A percentile compares a stretch with the other conserved stretches of the same genome.
Evolutionary conservation across 2,329 filamentous ascomycete genomes (phyloP).

Genomic region (Colletotrichum sp.): DNA sequence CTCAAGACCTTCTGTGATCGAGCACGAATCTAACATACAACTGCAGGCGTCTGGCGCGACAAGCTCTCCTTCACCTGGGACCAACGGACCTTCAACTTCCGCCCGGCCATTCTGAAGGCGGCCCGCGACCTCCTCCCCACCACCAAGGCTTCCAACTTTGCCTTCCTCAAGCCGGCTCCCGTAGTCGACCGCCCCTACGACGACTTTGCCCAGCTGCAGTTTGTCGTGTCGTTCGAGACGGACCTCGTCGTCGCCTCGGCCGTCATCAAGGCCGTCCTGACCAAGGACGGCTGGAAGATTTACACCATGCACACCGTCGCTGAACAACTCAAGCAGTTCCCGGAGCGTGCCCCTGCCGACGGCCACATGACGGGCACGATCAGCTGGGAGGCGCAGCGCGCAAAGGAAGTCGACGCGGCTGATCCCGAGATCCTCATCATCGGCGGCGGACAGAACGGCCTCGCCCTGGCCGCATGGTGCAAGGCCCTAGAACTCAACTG

Average conservation of each 20-base stretch:
- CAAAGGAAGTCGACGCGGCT: background rate
- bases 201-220: background rate
- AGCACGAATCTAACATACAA: accelerated
- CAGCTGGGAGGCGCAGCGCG: background rate
- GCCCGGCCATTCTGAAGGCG: background rate
- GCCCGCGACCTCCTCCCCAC: background rate
- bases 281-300: background rate
- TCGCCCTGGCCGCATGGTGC: background rate
- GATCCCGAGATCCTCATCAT: background rate
- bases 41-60: background rate
- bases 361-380: background rate
- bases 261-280: background rate
- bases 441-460: background rate
- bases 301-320: background rate
- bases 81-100: background rate
- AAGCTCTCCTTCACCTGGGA: background rate
- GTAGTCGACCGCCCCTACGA: background rate
- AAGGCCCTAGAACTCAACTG: accelerated
- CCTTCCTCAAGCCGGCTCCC: background rate
- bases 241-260: background rate
- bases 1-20: accelerated
- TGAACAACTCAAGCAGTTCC: background rate
- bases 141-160: background rate
- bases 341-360: background rate
- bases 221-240: background rate